Base-by-base conservation (phyloP, 176 grass and related monocot genomes). In the Zoysia pacifica region DNA sequence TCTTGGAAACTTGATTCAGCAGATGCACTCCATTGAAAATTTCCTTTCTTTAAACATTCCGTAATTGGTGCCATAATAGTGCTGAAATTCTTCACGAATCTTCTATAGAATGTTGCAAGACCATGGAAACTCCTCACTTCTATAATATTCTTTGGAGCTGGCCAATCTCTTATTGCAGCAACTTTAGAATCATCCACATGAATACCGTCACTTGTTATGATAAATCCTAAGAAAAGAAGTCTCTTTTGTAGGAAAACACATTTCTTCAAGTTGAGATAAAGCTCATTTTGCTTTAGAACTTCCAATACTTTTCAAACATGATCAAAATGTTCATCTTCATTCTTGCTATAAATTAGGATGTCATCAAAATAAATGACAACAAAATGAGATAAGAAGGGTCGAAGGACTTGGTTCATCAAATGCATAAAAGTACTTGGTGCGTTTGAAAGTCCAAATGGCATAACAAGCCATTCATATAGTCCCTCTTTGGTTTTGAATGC, bases 361-460 rank as follows among this genome's bases (percentile, higher is more conserved):
- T 43, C 62, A 78, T 78, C 48, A 40, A 78, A 78, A 14, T 20
- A 53, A 2, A 67, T 44, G 0, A 67, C 15, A 15, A 74, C 9
- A 28, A 54, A 78, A 7, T 40, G 1, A 0, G 48, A 78, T 28
- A 65, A 64, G 4, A 76, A 76, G 19, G 44, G 28, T 20, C 14
- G 28, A 42, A 67, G 48, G 37, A 78, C 36, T 15, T 52, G 28
- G 7, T 78, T 54, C 76, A 78, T 78, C 36, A 78, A 67, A 19
- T 67, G 60, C 48, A 52, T 65, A 9, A 67, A 78, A 2, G 62
- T 78, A 0, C 14, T 66, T 15, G 12, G 76, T 7, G 36, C 76
- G 53, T 78, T 78, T 40, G 36, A 66, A 4, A 78, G 35, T 53
- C 46, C 76, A 78, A 78, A 78, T 78, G 76, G 48, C 76, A 43